Evolutionary conservation across 208 protist species (phyloP).

Genomic region (Acanthamoeba lenticulata): DNA sequence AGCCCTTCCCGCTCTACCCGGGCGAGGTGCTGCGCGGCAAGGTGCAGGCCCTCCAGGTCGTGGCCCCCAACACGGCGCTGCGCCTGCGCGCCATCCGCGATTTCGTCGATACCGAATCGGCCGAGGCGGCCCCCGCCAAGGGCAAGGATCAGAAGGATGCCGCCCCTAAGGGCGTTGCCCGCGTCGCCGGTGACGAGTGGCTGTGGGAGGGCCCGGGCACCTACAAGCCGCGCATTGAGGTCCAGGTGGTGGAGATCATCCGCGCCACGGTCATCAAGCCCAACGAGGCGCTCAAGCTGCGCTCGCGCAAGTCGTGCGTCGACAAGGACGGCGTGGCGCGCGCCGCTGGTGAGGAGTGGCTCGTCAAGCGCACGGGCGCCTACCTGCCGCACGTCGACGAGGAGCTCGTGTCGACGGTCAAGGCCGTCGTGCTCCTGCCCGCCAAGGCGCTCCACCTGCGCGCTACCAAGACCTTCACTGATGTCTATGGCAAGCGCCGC

Average conservation of each 20-base stretch:
- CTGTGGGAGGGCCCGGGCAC: constrained; percentile 86
- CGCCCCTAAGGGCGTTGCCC: background rate
- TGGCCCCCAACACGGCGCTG: constrained; percentile 81
- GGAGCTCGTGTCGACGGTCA: constrained; percentile 83
- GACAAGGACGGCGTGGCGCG: constrained; percentile 78
- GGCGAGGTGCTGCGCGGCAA: constrained; percentile 81
- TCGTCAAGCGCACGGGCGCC: constrained; percentile 78
- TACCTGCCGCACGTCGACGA: constrained; percentile 92
- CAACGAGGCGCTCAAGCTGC: constrained; percentile 84
- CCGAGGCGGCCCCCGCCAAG: background rate
- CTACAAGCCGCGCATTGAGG: constrained; percentile 86
- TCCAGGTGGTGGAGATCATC: constrained; percentile 82
- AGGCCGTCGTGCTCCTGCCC: constrained; percentile 85
- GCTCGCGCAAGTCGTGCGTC: constrained; percentile 78
- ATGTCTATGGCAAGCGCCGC: constrained; percentile 86
- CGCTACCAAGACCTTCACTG: constrained; percentile 89
- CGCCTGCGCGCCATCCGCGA: constrained; percentile 83
- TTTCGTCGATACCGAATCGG: constrained; percentile 69
- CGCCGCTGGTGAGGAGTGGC: constrained; percentile 91
- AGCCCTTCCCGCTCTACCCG: constrained; percentile 90
- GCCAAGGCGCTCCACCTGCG: constrained; percentile 91
- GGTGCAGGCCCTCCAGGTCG: constrained; percentile 78
- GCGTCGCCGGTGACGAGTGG: constrained; percentile 87
- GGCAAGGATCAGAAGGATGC: background rate
- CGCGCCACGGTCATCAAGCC: constrained; percentile 81